These are phyloP conservation scores for Penicillium daleae DNA, from an alignment of 495 filamentous ascomycete species.

Conservation along the genomic window DNA sequence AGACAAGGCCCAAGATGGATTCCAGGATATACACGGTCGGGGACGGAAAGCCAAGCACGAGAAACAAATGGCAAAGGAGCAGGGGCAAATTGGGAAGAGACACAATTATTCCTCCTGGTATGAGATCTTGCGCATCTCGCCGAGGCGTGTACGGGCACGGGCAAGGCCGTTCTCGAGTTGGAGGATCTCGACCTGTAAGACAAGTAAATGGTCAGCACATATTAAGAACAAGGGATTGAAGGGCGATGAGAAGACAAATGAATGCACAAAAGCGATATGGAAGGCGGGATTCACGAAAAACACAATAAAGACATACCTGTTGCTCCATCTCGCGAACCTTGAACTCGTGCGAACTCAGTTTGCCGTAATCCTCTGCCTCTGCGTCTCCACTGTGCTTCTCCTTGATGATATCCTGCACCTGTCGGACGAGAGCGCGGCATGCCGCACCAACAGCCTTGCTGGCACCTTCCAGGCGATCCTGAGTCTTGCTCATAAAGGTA, in stretches of 20 bases:
- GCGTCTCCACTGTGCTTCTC: conserved; percentile 77
- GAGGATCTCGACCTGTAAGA: conserved; percentile 84
- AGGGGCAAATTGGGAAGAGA: background rate
- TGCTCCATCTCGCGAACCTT: conserved; percentile 99
- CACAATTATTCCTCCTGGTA: conserved; percentile 77
- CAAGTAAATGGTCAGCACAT: background rate
- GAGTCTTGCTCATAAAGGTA: conserved; percentile 93
- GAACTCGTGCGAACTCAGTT: conserved; percentile 90
- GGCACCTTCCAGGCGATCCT: conserved; percentile 86
- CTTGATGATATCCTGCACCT: conserved; percentile 92
- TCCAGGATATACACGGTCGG: conserved; percentile 19
- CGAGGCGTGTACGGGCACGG: conserved; percentile 80
- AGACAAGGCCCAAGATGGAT: background rate
- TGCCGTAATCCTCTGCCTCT: conserved; percentile 81
- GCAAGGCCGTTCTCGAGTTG: conserved; percentile 88
- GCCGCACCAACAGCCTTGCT: conserved; percentile 91
- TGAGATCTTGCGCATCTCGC: conserved; percentile 98
- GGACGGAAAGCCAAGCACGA: background rate
- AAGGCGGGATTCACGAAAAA: background rate
- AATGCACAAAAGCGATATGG: conserved; percentile 15
- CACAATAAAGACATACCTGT: conserved; percentile 67
- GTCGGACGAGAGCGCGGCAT: conserved; percentile 83
- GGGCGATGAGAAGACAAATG: conserved; percentile 16
- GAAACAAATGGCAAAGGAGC: background rate
- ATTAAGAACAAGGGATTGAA: background rate